A percentile compares a stretch with the other conserved stretches of the same genome.
phyloP scores from a whole-genome alignment of 805 yeast species.

The Yamadazyma scolyti region DNA sequence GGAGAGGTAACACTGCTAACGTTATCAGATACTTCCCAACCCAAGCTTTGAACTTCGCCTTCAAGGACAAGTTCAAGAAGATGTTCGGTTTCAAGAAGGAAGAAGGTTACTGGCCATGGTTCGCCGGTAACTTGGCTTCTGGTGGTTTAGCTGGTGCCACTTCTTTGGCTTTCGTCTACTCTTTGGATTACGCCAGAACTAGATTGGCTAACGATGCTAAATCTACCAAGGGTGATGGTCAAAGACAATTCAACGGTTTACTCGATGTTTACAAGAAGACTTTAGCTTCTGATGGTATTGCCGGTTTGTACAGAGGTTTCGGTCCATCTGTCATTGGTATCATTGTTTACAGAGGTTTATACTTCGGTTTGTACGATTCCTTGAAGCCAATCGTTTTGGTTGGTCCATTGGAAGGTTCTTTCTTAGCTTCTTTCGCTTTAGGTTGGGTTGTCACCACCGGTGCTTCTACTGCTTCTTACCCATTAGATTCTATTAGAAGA shows the following conservation, averaged over 20 bases:
- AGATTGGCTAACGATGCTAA: slow-evolving; percentile 98
- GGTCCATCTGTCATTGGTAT: slow-evolving; percentile 98
- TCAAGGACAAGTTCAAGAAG: slow-evolving; percentile 95
- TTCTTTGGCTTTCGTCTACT: slow-evolving; percentile 88
- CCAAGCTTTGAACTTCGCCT: slow-evolving; percentile 97
- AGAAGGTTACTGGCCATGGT: slow-evolving; percentile 90
- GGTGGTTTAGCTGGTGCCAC: slow-evolving; percentile 99
- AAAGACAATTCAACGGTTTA: slow-evolving; percentile 94
- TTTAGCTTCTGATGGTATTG: slow-evolving; percentile 91
- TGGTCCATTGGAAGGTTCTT: slow-evolving; percentile 92
- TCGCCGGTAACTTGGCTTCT: slow-evolving; percentile 97
- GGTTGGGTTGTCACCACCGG: slow-evolving; percentile 99
- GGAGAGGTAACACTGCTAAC: slow-evolving; percentile 99
- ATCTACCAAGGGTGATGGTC: slow-evolving; percentile 77
- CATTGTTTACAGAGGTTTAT: slow-evolving; percentile 97
- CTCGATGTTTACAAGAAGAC: slow-evolving; percentile 96
- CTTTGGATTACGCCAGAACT: slow-evolving; percentile 97
- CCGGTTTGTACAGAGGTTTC: slow-evolving; percentile 99
- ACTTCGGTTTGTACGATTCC: slow-evolving; percentile 97
- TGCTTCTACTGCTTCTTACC: slow-evolving; percentile 98
- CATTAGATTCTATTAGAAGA: slow-evolving; percentile 99
- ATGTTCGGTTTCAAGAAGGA: slow-evolving; percentile 97
- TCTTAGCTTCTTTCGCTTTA: slow-evolving; percentile 91
- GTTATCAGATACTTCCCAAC: slow-evolving; percentile 99
- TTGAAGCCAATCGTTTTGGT: slow-evolving; percentile 91